Base-by-base conservation (phyloP, 2,329 filamentous ascomycete genomes). In the Alternaria tenuissima region DNA sequence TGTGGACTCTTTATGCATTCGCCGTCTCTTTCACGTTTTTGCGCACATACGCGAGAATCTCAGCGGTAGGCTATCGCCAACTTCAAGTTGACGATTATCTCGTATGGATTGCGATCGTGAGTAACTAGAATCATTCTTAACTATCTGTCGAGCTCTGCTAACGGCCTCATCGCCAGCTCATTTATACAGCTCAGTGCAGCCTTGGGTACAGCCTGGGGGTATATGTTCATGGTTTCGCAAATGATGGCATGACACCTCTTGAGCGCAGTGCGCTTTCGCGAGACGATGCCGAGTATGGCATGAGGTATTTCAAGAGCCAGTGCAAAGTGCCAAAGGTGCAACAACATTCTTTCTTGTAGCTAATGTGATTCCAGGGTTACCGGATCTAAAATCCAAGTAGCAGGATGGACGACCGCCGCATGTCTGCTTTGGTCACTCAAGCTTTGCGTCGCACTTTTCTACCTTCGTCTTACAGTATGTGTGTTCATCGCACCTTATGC, bases 371-470 rank as follows among this genome's bases (percentile, higher is more conserved):
- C 6, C 0, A 48, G 46, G 11, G 46, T 48, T 3, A 24, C 22
- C 3, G 46, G 46, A 34, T 48, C 30, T 1, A 48, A 48, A 5
- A 34, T 48, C 1, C 30, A 48, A 12, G 71, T 87, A 1, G 75
- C 83, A 1, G 84, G 85, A 2, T 88, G 85, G 85, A 82, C 81
- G 5, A 73, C 80, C 38, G 87, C 87, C 62, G 81, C 83, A 1
- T 72, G 81, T n/a, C 70, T 87, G 18, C 73, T 87, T 34, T 86
- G 82, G 81, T 75, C 81, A 24, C 74, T 88, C 47, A 88, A 88
- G 72, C 75, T 80, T 5, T 86, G 86, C 52, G 81, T 88, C 78
- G 79, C 84, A 4, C 77, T 83, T 38, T 88, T 88, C 67, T 88
- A 87, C 67, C 79, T 82, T 7, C 80, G 86, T 48, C 77, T 89